Base-by-base conservation (phyloP, 768 basidiomycete species). In the Suillus ampliporus region DNA sequence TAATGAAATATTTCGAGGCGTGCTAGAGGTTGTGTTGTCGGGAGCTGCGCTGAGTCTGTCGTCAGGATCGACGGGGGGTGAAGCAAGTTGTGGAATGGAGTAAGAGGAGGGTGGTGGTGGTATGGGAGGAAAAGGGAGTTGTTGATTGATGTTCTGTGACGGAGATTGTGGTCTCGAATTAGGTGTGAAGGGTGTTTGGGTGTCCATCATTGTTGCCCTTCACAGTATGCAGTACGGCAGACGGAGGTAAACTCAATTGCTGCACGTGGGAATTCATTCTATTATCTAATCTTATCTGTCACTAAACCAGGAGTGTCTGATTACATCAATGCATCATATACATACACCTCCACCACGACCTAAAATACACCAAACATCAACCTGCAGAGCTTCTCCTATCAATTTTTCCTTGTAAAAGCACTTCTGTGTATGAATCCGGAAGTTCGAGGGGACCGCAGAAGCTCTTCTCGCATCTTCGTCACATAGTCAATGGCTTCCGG, bases 401-500 rank as follows among this genome's bases (percentile, higher is more conserved):
- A 23, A 28, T 28, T 35, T 60, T 35, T n/a, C 8, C 17, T 5
- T 23, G 21, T 28, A 60, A 61, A 57, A 40, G 2, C 15, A 9
- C 10, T 11, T 14, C 40, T n/a, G 6, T 43, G 37, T 31, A 50
- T 51, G 19, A 51, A 51, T 19, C 26, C 50, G 2, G 50, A 51
- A 51, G 50, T 31, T 13, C 8, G 23, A 43, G n/a, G 34, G 4
- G 43, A n/a, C 15, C 35, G 61, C 28, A 61, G 13, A 38, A 67
- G 62, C 67, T 74, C 66, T 47, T 68, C 60, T 15, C 65, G 72
- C 8, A 67, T 65, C 37, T 67, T 62, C 35, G 63, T 70, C 2
- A 74, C 67, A 60, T 80, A 79, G 34, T 67, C 74, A 13, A 64
- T 65, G 1, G 78, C 79, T n/a, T 70, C 73, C 0, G 74, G 78